Evolutionary conservation across 768 basidiomycete genomes (phyloP).

Genomic region (Sporobolomyces phaffii): DNA sequence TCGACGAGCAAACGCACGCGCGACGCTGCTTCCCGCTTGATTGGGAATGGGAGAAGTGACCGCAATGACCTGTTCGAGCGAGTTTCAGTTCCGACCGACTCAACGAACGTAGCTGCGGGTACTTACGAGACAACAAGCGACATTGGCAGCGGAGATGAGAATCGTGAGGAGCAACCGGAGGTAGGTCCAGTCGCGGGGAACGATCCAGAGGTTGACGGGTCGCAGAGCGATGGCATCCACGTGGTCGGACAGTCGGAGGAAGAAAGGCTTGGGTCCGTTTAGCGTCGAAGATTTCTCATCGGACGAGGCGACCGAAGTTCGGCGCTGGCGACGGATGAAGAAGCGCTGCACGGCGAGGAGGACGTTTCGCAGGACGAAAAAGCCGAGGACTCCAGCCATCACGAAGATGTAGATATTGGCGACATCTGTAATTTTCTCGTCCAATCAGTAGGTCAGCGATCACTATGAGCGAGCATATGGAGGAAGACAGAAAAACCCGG

Average conservation of each 20-base stretch:
- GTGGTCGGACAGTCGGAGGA: neutral
- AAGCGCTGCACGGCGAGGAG: neutral
- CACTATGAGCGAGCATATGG: neutral
- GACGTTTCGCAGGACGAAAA: conserved; percentile 29
- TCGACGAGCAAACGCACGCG: conserved; percentile 20
- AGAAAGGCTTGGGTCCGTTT: neutral
- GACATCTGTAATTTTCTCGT: conserved; percentile 2
- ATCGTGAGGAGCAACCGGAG: conserved; percentile 1
- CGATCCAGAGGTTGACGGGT: neutral
- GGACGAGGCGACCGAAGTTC: neutral
- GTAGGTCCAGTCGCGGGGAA: conserved; percentile 16
- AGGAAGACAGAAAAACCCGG: neutral
- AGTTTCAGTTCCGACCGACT: no score
- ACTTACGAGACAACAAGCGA: conserved; percentile 21
- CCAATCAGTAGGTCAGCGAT: neutral
- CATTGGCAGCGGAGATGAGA: conserved; percentile 4
- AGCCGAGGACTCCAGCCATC: conserved; percentile 5
- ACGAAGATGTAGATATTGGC: conserved; percentile 20
- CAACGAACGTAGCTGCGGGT: no score
- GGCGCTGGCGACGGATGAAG: neutral
- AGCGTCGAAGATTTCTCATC: neutral
- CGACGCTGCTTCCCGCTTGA: neutral
- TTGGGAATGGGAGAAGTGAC: neutral
- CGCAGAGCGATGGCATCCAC: conserved; percentile 1
- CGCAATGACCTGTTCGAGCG: neutral